Percentiles rank a stretch among this genome's conserved stretches.
Conservation (phyloP, 306 rosid genomes). For the Quercus suber region DNA sequence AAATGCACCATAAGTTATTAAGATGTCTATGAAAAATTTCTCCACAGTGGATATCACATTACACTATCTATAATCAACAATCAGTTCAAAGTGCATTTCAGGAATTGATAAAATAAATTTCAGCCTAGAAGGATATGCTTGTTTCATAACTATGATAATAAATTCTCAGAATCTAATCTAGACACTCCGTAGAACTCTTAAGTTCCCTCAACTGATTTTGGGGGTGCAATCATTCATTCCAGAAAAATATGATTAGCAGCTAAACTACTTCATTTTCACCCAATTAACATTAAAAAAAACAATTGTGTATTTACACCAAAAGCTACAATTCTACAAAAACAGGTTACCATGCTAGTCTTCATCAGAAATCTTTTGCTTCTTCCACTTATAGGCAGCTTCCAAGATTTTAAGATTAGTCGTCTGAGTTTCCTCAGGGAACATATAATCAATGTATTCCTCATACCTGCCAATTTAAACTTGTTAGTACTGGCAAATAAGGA, state of each 20-base stretch:
- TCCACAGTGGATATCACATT: not conserved
- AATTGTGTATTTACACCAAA: conserved; percentile 16
- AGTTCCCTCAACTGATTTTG: not conserved
- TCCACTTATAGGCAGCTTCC: conserved; percentile 96
- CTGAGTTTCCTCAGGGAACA: conserved; percentile 86
- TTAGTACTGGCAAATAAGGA: conserved; percentile 12
- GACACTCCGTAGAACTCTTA: not conserved
- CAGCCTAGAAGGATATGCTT: not conserved
- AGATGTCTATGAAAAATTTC: too few species aligned
- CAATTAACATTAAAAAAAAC: not conserved
- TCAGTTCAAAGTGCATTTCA: not conserved
- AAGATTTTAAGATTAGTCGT: conserved; percentile 85
- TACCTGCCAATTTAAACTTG: conserved; percentile 50
- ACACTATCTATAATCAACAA: not conserved
- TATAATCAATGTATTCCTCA: conserved; percentile 76
- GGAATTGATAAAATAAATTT: not conserved
- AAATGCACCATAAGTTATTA: too few species aligned
- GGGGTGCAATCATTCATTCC: not conserved
- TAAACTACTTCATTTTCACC: too few species aligned
- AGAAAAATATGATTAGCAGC: too few species aligned
- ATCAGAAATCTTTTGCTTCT: conserved; percentile 61
- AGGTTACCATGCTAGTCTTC: conserved; percentile 33
- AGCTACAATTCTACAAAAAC: not conserved
- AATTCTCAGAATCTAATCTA: not conserved
- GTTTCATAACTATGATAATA: not conserved